A percentile compares a stretch with the other conserved stretches of the same genome.
These are phyloP conservation scores for Fusarium burgessii DNA, from an alignment of 2,329 filamentous ascomycete species.

Conservation along the genomic window DNA sequence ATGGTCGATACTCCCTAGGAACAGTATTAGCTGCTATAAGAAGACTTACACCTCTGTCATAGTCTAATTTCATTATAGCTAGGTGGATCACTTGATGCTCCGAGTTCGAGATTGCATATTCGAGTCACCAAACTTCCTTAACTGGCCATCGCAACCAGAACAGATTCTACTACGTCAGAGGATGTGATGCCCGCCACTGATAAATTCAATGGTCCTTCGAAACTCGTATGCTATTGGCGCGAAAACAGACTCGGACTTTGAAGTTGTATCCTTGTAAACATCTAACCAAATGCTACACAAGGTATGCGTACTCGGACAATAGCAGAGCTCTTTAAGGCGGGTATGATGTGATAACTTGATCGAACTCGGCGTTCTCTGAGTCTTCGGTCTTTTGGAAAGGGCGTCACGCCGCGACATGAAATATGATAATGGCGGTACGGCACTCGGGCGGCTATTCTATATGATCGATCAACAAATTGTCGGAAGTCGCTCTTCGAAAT, in stretches of 20 bases:
- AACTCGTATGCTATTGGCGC: not conserved
- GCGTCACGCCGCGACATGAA: not conserved
- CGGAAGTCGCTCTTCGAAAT: constrained; percentile 14
- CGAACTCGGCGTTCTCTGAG: not conserved
- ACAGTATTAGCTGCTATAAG: no score
- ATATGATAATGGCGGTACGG: constrained; percentile 8
- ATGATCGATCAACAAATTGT: not conserved
- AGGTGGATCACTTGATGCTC: no score
- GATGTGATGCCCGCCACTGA: no score
- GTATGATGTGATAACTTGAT: not conserved
- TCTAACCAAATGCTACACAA: not conserved
- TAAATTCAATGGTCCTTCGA: no score
- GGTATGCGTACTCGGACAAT: not conserved
- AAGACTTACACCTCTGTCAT: no score
- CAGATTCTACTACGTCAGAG: not conserved
- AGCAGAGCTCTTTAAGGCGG: not conserved
- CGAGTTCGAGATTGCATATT: no score
- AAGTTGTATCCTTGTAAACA: not conserved
- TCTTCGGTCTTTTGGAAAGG: not conserved
- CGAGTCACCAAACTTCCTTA: not conserved
- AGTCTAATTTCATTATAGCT: no score
- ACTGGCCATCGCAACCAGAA: not conserved
- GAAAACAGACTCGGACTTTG: not conserved
- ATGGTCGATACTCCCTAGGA: no score
- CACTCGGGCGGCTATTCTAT: constrained; percentile 22